Evolutionary conservation across 1,284 basidiomycete genomes (phyloP).

Genomic region (Moniliophthora roreri): DNA sequence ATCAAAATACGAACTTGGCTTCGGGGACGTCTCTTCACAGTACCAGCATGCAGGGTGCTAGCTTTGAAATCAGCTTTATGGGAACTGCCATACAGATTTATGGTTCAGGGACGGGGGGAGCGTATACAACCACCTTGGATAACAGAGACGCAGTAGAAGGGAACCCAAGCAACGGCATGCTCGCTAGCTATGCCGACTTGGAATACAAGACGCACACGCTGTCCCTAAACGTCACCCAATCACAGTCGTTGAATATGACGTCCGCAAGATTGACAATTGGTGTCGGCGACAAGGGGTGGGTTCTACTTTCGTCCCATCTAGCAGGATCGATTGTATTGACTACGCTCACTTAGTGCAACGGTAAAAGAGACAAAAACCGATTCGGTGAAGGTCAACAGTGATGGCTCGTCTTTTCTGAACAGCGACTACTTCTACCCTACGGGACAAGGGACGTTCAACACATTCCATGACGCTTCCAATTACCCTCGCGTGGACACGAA

Average conservation of each 20-base stretch:
- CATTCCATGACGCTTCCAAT: conserved; percentile 13
- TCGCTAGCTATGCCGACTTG: conserved; percentile 18
- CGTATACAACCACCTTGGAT: conserved; percentile 19
- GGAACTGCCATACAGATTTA: conserved; percentile 17
- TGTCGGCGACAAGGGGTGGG: conserved; percentile 3
- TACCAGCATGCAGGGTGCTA: conserved; percentile 16
- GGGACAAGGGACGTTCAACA: conserved; percentile 7
- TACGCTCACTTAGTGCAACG: conserved; percentile 1
- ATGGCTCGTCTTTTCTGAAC: conserved; percentile 6
- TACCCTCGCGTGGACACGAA: conserved; percentile 20
- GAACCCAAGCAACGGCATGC: conserved; percentile 12
- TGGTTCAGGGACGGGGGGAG: conserved; percentile 19
- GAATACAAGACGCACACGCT: conserved; percentile 17
- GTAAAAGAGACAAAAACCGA: conserved; percentile 9
- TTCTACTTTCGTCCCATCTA: background rate
- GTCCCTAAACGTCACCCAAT: conserved; percentile 13
- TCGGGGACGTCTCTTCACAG: conserved; percentile 17
- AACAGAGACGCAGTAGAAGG: conserved; percentile 10
- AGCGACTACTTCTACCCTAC: conserved; percentile 15
- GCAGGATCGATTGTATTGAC: background rate
- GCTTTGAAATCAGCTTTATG: conserved; percentile 16
- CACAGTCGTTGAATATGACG: conserved; percentile 12
- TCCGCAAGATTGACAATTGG: conserved; percentile 10
- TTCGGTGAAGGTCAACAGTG: conserved; percentile 12
- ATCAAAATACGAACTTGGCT: conserved; percentile 13